phyloP scores from a whole-genome alignment of 202 grass and related monocot genomes.

The Hordeum pubiflorum region DNA sequence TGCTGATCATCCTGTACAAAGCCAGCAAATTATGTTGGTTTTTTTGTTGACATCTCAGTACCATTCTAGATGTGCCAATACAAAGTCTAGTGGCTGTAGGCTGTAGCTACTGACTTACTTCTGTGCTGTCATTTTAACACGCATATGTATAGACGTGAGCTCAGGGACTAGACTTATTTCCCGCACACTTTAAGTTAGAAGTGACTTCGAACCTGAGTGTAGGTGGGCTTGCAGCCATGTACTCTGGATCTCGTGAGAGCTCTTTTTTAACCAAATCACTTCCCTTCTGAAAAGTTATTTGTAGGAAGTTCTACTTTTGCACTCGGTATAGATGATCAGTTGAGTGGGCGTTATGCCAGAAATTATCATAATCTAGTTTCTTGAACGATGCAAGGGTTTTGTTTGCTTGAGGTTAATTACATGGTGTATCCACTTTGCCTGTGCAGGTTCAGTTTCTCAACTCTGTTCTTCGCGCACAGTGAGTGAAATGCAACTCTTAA shows the following conservation, averaged over 20 bases:
- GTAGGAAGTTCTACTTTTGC: neutral
- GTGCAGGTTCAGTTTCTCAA: conserved; percentile 90
- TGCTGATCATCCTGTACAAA: neutral
- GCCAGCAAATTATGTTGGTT: neutral
- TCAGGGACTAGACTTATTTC: neutral
- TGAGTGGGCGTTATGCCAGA: neutral
- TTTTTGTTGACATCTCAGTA: neutral
- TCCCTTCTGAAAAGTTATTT: neutral
- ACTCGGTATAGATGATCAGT: neutral
- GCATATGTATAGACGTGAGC: neutral
- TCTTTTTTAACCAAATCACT: neutral
- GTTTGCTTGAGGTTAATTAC: conserved; percentile 8
- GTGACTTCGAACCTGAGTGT: neutral
- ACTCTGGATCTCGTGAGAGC: neutral
- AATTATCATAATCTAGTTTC: neutral
- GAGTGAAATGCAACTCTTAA: conserved; percentile 34
- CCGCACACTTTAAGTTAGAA: neutral
- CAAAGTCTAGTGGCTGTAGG: neutral
- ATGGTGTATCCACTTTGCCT: conserved; percentile 11
- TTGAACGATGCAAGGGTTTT: neutral
- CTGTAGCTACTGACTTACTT: neutral
- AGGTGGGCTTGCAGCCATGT: neutral
- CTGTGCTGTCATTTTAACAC: neutral
- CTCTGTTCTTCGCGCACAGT: conserved; percentile 89
- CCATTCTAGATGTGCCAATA: neutral